A percentile compares a stretch with the other conserved stretches of the same genome.
Evolutionary conservation across 2,329 filamentous ascomycete genomes (phyloP).

Genomic region (Neonectria punicea): DNA sequence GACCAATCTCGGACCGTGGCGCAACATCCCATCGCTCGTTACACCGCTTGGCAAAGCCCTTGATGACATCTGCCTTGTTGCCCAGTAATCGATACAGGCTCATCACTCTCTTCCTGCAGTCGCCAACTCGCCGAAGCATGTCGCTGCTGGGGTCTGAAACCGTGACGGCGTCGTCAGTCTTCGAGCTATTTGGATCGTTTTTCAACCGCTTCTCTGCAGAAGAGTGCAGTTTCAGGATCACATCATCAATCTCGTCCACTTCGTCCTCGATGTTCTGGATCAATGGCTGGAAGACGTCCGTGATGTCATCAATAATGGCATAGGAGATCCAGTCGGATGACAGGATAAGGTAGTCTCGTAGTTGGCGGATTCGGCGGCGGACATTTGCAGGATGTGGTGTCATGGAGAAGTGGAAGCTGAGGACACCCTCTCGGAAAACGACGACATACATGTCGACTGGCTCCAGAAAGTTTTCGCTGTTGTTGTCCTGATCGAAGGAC

Average conservation of each 20-base stretch:
- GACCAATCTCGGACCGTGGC: conserved; percentile 92
- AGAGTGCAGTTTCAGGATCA: conserved; percentile 84
- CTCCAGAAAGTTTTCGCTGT: conserved; percentile 89
- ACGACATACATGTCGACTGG: conserved; percentile 98
- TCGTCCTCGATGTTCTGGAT: conserved; percentile 95
- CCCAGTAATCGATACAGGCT: conserved; percentile 90
- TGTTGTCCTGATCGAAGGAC: conserved; percentile 94
- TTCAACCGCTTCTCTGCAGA: conserved; percentile 56
- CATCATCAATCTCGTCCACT: conserved; percentile 96
- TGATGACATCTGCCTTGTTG: conserved; percentile 99
- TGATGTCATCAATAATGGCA: conserved; percentile 97
- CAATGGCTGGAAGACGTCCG: conserved; percentile 91
- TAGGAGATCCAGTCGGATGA: conserved; percentile 99
- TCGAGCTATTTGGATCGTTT: conserved; percentile 56
- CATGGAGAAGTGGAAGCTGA: conserved; percentile 97
- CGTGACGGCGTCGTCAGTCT: conserved; percentile 56
- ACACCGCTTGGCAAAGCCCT: conserved; percentile 97
- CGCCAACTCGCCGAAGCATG: conserved; percentile 92
- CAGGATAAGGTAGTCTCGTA: conserved; percentile 92
- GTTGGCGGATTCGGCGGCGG: conserved; percentile 88
- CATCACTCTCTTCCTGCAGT: conserved; percentile 98
- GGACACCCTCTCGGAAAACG: conserved; percentile 93
- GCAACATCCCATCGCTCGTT: conserved; percentile 99
- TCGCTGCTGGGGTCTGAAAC: conserved; percentile 68
- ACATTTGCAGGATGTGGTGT: conserved; percentile 97